A percentile compares a stretch with the other conserved stretches of the same genome.
Conservation (phyloP, 805 yeast species). For the Ogataea siamensis region DNA sequence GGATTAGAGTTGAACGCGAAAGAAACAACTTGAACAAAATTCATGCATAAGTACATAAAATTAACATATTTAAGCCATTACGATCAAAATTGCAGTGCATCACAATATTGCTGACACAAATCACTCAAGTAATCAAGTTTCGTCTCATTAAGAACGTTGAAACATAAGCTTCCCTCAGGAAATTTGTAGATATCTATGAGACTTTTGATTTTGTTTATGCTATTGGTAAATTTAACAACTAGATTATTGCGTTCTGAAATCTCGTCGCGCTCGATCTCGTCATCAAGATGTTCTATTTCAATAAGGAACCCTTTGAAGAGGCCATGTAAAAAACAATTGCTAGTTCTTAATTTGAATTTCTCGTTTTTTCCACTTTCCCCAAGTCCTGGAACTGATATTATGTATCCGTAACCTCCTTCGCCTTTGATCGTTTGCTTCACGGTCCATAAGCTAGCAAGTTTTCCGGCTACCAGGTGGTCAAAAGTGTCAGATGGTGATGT, state of each 20-base stretch:
- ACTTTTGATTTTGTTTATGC: conserved; percentile 34
- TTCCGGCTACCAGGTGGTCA: conserved; percentile 51
- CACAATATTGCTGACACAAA: conserved; percentile 40
- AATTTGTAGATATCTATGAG: conserved; percentile 34
- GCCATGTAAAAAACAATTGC: conserved; percentile 74
- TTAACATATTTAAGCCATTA: conserved; percentile 1
- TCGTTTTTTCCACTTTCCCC: conserved; percentile 33
- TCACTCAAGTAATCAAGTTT: conserved; percentile 38
- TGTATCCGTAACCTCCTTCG: conserved; percentile 69
- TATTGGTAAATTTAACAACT: conserved; percentile 33
- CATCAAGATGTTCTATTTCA: conserved; percentile 48
- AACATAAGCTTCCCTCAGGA: conserved; percentile 37
- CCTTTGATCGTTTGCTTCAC: conserved; percentile 68
- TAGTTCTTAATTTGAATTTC: conserved; percentile 54
- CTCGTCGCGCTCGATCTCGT: conserved; percentile 18
- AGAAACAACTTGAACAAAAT: conserved; percentile 12
- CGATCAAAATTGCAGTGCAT: conserved; percentile 36
- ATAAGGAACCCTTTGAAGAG: conserved; percentile 67
- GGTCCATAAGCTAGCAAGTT: conserved; percentile 68
- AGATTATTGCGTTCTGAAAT: conserved; percentile 25
- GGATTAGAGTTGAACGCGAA: conserved; percentile 36
- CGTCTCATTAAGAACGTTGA: conserved; percentile 37
- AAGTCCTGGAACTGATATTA: conserved; percentile 38
- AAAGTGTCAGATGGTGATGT: conserved; percentile 42
- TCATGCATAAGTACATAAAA: conserved; percentile 6